Evolutionary conservation across 441 rosid species (phyloP).

Genomic region (Populus hybrid): DNA sequence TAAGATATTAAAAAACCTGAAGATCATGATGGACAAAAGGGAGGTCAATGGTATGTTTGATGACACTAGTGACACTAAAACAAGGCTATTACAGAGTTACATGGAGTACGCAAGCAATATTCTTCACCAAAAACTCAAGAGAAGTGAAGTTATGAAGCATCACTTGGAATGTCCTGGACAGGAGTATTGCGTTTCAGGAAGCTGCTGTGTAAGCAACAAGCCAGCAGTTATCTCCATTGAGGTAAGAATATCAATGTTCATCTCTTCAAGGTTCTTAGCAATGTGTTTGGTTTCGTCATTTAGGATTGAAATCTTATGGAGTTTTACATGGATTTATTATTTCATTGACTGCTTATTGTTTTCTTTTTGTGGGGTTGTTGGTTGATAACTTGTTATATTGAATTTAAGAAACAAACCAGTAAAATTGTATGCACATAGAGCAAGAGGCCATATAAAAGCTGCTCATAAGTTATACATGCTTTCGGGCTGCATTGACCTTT

Average conservation of each 20-base stretch:
- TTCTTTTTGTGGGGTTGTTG: not conserved
- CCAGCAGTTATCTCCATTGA: slow-evolving; percentile 33
- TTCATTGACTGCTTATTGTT: not conserved
- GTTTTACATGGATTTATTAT: not conserved
- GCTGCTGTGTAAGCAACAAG: slow-evolving; percentile 29
- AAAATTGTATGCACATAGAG: not conserved
- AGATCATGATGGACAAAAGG: slow-evolving; percentile 35
- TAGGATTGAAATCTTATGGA: not conserved
- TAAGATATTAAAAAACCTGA: slow-evolving; percentile 54
- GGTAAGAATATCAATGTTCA: slow-evolving; percentile 33
- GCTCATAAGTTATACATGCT: not conserved
- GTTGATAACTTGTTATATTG: not conserved
- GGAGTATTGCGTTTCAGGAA: slow-evolving; percentile 24
- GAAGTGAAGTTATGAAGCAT: slow-evolving; percentile 16
- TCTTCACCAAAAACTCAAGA: slow-evolving; percentile 31
- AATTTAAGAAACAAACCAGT: not conserved
- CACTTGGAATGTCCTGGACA: slow-evolving; percentile 20
- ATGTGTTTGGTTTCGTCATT: not conserved
- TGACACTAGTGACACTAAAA: slow-evolving; percentile 41
- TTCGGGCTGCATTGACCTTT: not conserved
- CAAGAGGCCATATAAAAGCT: not conserved
- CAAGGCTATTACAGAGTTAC: slow-evolving; percentile 37
- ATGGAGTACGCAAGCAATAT: slow-evolving; percentile 41
- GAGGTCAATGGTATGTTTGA: slow-evolving; percentile 24
- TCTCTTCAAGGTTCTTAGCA: not conserved